phyloP scores from a whole-genome alignment of 1,284 basidiomycete genomes.

The Acaromyces ingoldii region DNA sequence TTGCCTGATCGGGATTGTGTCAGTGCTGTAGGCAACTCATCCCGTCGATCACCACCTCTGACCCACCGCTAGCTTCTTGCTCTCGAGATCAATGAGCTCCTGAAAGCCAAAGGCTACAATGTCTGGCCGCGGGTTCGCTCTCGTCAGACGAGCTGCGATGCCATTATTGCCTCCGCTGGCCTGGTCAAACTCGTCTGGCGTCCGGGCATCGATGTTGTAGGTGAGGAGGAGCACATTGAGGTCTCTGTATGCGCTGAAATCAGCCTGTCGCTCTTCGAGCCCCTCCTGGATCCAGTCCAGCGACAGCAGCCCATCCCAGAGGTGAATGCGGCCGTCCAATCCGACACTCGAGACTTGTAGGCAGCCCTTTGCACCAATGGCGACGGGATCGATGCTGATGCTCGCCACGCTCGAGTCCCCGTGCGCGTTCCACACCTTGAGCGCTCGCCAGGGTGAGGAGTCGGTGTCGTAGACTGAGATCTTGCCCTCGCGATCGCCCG shows the following conservation, averaged over 20 bases:
- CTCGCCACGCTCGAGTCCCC: constrained; percentile 64
- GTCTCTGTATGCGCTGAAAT: constrained; percentile 74
- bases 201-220: constrained; percentile 88
- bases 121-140: constrained; percentile 61
- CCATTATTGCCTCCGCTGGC: not conserved
- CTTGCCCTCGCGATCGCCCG: constrained; percentile 71
- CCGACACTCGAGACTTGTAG: constrained; percentile 73
- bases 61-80: constrained; percentile 78
- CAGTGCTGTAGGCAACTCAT: too few species aligned
- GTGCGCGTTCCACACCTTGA: constrained; percentile 86
- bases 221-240: constrained; percentile 77
- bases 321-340: constrained; percentile 67
- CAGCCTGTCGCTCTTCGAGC: constrained; percentile 66
- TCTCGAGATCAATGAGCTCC: constrained; percentile 89
- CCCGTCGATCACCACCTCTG: too few species aligned
- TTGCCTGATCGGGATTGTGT: too few species aligned
- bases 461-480: constrained; percentile 77
- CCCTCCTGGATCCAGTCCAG: constrained; percentile 81
- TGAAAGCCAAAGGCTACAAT: constrained; percentile 91
- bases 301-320: constrained; percentile 87
- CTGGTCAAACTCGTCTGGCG: constrained; percentile 64
- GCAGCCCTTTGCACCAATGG: constrained; percentile 19
- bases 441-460: constrained; percentile 64
- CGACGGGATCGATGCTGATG: constrained; percentile 56
- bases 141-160: constrained; percentile 46